Evolutionary conservation across 352 stramenopile genomes (phyloP).

Genomic region (Globisporangium radiosum): DNA sequence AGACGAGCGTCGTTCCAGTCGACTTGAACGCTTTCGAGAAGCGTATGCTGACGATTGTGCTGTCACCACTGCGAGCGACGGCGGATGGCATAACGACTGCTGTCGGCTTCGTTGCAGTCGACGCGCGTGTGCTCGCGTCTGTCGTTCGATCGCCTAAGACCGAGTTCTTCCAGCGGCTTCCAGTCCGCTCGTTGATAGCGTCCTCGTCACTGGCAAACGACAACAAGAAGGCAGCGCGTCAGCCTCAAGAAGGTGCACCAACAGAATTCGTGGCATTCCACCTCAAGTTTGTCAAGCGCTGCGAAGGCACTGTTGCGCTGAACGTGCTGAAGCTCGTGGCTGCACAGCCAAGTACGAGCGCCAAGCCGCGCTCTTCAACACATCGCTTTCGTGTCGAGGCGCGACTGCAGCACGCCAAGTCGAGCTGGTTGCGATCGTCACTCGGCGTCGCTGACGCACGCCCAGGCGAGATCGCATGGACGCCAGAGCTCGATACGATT

Average conservation of each 20-base stretch:
- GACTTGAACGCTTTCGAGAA: neutral
- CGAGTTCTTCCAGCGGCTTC: slow-evolving; percentile 9
- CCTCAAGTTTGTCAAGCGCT: slow-evolving; percentile 9
- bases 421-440: slow-evolving; percentile 4
- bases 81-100: no score
- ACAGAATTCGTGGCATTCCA: neutral
- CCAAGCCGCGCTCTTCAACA: neutral
- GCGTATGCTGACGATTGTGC: neutral
- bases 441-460: slow-evolving; percentile 5
- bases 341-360: no score
- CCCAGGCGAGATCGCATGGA: slow-evolving; percentile 12
- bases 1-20: neutral
- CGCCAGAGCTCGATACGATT: slow-evolving; percentile 4
- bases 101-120: slow-evolving; percentile 1
- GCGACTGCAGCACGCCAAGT: slow-evolving; percentile 3
- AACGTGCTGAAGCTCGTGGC: slow-evolving; percentile 2
- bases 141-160: slow-evolving; percentile 2
- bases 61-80: neutral
- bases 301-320: slow-evolving; percentile 2
- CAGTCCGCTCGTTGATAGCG: neutral
- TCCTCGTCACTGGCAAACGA: neutral
- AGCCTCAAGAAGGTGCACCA: neutral
- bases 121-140: neutral
- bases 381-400: slow-evolving; percentile 6
- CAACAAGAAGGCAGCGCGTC: neutral